Evolutionary conservation across 2,329 filamentous ascomycete species (phyloP), one percentile per base, ranked within the genome.

Genomic region (Aspergillus spinulosporus): DNA sequence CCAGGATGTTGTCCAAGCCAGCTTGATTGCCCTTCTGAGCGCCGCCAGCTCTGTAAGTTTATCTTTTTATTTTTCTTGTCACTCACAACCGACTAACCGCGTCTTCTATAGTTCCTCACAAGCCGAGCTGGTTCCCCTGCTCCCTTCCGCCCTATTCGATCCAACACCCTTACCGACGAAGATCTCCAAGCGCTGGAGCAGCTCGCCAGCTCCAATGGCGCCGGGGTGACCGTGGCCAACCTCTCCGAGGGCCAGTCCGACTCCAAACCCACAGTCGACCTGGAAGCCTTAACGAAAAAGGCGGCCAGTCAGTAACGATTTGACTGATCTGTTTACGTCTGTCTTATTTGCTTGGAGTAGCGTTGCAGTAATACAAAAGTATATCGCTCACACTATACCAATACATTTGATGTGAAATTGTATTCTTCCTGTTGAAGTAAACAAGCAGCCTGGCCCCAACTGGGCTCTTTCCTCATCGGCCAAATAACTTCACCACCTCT

Each of bases 1-100:
- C 72, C 88, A 93, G 72, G 93, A 96, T 78, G 90, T 95, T 59
- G 90, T 95, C 15, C 90, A 95, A 74, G 92, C 90, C 66, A 92
- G 88, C 73, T 82, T 97, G 68, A 89, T 92, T 71, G 92, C 92
- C 56, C 80, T 96, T 64, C 79, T 96, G 71, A 89, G 88, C 64
- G 92, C 92, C 49, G 92, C 92, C 53, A 90, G 86, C 72, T 93
- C 89, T 68, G 91, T 95, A 80, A 84, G 88, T 58, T n/a, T n/a
- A n/a, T n/a, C n/a, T n/a, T n/a, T n/a, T n/a, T n/a, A n/a, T 21
- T 21, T 21, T 45, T 32, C 29, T 14, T 11, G 3, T 43, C 6
- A 36, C 48, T 46, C 52, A 26, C 42, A 39, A 21, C n/a, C 15
- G 12, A 36, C 39, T 9, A 43, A 39, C 11, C 29, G 11, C 7